Conservation (phyloP, 2,329 filamentous ascomycete genomes). For the Ophioceras dolichostomum region DNA sequence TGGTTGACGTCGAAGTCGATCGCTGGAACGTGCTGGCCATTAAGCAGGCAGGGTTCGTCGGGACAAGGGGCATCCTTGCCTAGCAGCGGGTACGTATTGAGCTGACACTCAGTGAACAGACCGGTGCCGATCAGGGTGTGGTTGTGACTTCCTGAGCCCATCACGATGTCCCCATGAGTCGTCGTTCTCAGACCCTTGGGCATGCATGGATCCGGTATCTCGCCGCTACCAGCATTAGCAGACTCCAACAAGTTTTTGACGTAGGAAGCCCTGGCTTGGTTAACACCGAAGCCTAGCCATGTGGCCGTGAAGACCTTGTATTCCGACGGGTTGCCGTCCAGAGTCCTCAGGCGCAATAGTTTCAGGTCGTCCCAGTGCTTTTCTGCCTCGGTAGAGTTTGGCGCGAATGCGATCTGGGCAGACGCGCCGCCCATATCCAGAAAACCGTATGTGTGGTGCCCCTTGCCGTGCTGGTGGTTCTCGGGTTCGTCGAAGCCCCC, state of each 20-base stretch:
- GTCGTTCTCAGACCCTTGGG: constrained; percentile 65
- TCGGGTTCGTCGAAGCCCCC: constrained; percentile 76
- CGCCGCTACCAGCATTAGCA: constrained; percentile 33
- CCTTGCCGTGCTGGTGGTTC: constrained; percentile 68
- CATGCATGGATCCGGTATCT: constrained; percentile 84
- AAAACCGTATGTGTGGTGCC: constrained; percentile 92
- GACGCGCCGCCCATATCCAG: constrained; percentile 97
- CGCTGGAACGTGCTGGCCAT: constrained; percentile 83
- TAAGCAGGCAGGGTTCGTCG: constrained; percentile 75
- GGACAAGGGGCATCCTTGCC: constrained; percentile 80
- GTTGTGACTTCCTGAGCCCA: constrained; percentile 15
- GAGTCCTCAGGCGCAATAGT: constrained; percentile 67
- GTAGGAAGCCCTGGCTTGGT: constrained; percentile 78
- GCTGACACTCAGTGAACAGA: constrained; percentile 73
- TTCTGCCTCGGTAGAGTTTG: constrained; percentile 78
- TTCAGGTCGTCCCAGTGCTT: constrained; percentile 87
- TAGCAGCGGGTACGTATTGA: constrained; percentile 70
- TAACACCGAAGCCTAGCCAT: constrained; percentile 95
- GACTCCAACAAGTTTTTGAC: constrained; percentile 62
- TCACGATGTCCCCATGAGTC: constrained; percentile 49
- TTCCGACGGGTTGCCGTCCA: constrained; percentile 67
- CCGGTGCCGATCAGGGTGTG: constrained; percentile 68
- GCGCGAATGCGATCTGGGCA: constrained; percentile 94
- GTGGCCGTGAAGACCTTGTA: constrained; percentile 91
- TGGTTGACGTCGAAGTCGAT: constrained; percentile 98